A percentile compares a stretch with the other conserved stretches of the same genome.
Evolutionary conservation across 768 basidiomycete genomes (phyloP).

Genomic region (Suillus hirtellus): DNA sequence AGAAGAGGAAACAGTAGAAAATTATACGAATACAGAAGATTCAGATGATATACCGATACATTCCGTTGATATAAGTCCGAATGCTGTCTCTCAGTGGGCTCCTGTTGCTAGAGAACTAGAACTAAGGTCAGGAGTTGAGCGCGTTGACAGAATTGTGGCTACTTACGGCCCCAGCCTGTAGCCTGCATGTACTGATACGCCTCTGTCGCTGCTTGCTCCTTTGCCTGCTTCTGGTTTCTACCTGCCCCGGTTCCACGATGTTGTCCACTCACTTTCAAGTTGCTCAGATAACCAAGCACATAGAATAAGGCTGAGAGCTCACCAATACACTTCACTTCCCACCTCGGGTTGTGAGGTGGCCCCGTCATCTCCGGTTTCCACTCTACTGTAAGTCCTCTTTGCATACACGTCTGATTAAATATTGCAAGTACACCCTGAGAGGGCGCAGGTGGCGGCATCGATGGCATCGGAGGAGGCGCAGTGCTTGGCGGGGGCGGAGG

Average conservation of each 20-base stretch:
- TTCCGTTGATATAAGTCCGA: neutral
- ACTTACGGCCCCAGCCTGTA: constrained; percentile 46
- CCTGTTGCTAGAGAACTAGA: constrained; percentile 3
- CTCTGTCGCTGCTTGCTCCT: constrained; percentile 64
- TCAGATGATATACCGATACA: constrained; percentile 4
- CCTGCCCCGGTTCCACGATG: constrained; percentile 51
- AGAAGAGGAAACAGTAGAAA: neutral
- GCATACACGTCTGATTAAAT: constrained; percentile 54
- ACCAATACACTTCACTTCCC: constrained; percentile 58
- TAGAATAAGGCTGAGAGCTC: constrained; percentile 22
- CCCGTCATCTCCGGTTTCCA: constrained; percentile 51
- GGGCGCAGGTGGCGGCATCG: constrained; percentile 18
- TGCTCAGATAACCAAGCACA: constrained; percentile 9
- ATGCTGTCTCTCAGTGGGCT: neutral
- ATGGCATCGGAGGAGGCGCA: constrained; percentile 26
- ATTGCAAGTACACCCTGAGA: constrained; percentile 44
- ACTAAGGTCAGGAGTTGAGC: neutral
- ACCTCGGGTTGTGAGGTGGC: constrained; percentile 55
- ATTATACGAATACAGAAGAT: neutral
- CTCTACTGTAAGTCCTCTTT: constrained; percentile 43
- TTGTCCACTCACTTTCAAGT: constrained; percentile 48
- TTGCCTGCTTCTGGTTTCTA: constrained; percentile 65
- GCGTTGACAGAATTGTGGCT: too few relatives aligned
- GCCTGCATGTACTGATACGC: constrained; percentile 47
- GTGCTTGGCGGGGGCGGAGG: constrained; percentile 16